Conservation (phyloP, 2,329 filamentous ascomycete species). For the Trichophyton simii region DNA sequence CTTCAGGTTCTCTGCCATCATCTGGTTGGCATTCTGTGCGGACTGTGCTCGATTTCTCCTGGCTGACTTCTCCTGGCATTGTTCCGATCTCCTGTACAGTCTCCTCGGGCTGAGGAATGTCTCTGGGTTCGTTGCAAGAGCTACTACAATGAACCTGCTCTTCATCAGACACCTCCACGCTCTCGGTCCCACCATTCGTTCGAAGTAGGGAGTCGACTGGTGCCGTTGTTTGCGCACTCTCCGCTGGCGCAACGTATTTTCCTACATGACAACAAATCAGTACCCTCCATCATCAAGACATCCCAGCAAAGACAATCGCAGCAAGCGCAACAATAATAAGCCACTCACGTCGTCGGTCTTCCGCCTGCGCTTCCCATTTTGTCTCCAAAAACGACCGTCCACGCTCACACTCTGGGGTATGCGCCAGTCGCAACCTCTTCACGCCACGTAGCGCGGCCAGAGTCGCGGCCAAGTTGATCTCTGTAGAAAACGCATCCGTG, state of each 20-base stretch:
- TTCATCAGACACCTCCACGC: background rate
- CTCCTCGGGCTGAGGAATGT: background rate
- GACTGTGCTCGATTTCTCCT: background rate
- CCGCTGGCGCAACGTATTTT: slow-evolving; percentile 3
- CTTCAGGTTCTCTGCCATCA: background rate
- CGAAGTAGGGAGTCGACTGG: background rate
- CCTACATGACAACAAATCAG: background rate
- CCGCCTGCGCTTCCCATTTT: slow-evolving; percentile 27
- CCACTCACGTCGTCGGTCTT: slow-evolving; percentile 21
- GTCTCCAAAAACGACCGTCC: slow-evolving; percentile 30
- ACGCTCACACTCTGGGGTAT: slow-evolving; percentile 10
- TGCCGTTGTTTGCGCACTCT: background rate
- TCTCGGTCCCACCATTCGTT: background rate
- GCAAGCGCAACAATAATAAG: background rate
- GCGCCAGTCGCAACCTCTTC: slow-evolving; percentile 24
- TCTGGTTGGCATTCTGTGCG: background rate
- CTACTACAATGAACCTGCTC: background rate
- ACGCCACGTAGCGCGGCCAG: slow-evolving; percentile 22
- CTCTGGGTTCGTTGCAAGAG: background rate
- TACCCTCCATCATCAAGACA: background rate
- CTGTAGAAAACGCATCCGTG: slow-evolving; percentile 18
- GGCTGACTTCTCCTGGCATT: background rate
- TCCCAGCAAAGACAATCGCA: background rate
- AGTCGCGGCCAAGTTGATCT: slow-evolving; percentile 24
- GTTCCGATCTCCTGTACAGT: background rate